A percentile compares a stretch with the other conserved stretches of the same genome.
Evolutionary conservation across 225 moss, liverwort and hornwort genomes (phyloP).

Genomic region (Ulota crispa): DNA sequence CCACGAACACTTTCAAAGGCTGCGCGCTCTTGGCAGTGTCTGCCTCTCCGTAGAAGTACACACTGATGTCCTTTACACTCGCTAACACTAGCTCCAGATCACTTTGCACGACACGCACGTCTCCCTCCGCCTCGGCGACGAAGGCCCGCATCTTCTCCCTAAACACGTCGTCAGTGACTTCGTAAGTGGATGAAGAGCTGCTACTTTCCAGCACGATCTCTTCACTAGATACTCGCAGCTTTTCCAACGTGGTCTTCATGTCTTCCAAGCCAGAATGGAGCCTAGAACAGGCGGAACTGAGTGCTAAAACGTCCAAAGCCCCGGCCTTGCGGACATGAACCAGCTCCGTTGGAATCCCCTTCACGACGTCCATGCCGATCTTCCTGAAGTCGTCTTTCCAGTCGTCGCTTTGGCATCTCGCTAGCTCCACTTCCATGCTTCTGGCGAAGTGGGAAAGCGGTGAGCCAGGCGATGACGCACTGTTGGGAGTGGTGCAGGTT

Average conservation of each 20-base stretch:
- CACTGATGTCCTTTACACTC: constrained; percentile 68
- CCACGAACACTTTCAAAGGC: constrained; percentile 60
- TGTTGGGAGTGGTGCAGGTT: constrained; percentile 30
- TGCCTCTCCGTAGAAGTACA: constrained; percentile 72
- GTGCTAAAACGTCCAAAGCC: constrained; percentile 45
- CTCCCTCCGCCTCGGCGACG: constrained; percentile 53
- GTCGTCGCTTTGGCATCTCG: constrained; percentile 7
- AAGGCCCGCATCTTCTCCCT: constrained; percentile 65
- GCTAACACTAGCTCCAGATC: constrained; percentile 58
- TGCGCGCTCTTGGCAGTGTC: constrained; percentile 53
- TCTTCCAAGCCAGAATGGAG: constrained; percentile 54
- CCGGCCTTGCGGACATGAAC: constrained; percentile 73
- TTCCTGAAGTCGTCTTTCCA: constrained; percentile 28
- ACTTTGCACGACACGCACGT: constrained; percentile 48
- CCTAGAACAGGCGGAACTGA: constrained; percentile 44
- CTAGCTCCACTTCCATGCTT: constrained; percentile 33
- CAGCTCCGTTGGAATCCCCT: constrained; percentile 57
- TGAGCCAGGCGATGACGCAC: not conserved
- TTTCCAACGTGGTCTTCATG: constrained; percentile 41
- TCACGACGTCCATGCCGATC: constrained; percentile 63
- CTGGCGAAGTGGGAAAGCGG: constrained; percentile 23
- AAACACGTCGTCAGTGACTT: constrained; percentile 68
- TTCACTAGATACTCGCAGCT: constrained; percentile 31
- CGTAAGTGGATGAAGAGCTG: constrained; percentile 39
- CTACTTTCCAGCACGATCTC: not conserved